phyloP scores from a whole-genome alignment of 129 eudicot species.

The Arctium lappa region DNA sequence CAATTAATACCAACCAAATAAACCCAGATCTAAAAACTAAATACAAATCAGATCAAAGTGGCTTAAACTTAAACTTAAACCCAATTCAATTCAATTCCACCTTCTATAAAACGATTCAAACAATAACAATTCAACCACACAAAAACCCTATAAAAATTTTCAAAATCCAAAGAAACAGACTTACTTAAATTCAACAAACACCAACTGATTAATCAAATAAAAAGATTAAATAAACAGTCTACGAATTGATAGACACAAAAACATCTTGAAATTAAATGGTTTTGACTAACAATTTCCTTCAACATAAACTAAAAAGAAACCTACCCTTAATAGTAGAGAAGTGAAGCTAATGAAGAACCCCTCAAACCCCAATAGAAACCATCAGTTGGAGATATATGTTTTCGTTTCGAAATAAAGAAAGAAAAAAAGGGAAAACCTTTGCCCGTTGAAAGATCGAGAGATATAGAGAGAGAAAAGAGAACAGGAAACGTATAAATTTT shows the following conservation, averaged over 20 bases:
- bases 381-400: conserved; percentile 22
- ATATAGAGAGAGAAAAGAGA: conserved; percentile 27
- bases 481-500: conserved; percentile 27
- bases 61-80: background rate
- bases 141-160: conserved; percentile 18
- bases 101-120: conserved; percentile 13
- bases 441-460: conserved; percentile 76
- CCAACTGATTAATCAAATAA: conserved; percentile 4
- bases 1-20: conserved; percentile 19
- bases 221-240: conserved; percentile 5
- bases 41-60: conserved; percentile 32
- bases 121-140: conserved; percentile 11
- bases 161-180: conserved; percentile 10
- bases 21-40: conserved; percentile 47
- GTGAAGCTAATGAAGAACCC: conserved; percentile 28
- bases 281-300: conserved; percentile 14
- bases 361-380: conserved; percentile 17
- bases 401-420: conserved; percentile 23
- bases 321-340: conserved; percentile 31
- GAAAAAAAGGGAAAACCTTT: conserved; percentile 26
- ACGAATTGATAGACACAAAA: conserved; percentile 15
- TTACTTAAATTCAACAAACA: background rate
- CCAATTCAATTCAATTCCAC: conserved; percentile 26
- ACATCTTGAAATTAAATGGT: background rate
- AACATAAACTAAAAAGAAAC: conserved; percentile 6